Conservation (phyloP, 2,329 filamentous ascomycete species). For the Aschersonia sp. region DNA sequence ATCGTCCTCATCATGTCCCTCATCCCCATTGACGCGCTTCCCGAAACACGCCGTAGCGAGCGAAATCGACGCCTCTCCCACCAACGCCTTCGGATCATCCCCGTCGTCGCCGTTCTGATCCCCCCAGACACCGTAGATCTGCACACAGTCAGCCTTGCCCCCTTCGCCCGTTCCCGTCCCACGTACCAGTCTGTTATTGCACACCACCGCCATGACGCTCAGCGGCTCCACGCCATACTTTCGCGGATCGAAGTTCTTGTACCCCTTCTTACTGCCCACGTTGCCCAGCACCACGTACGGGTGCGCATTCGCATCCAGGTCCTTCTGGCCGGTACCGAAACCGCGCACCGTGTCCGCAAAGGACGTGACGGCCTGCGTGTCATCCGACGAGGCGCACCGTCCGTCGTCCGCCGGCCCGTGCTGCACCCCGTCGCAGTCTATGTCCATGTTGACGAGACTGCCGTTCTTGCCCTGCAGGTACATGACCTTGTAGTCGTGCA, state of each 20-base stretch:
- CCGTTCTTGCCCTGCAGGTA: constrained; percentile 30
- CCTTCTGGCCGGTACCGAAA: constrained; percentile 21
- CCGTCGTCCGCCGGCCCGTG: constrained; percentile 20
- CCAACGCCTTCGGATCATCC: constrained; percentile 24
- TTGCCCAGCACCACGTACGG: constrained; percentile 41
- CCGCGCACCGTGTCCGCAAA: constrained; percentile 24
- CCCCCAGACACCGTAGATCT: constrained; percentile 47
- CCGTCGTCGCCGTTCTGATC: constrained; percentile 44
- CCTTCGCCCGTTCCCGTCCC: background rate
- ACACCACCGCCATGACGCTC: constrained; percentile 41
- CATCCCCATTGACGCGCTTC: constrained; percentile 34
- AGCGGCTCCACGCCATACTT: constrained; percentile 30
- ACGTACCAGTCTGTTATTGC: constrained; percentile 28
- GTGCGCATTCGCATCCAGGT: constrained; percentile 36
- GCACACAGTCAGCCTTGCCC: background rate
- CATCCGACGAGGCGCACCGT: constrained; percentile 28
- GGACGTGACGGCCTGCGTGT: constrained; percentile 30
- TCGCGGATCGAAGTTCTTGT: constrained; percentile 24
- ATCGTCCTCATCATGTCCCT: constrained; percentile 40
- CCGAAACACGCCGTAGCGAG: constrained; percentile 45
- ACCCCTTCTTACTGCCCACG: constrained; percentile 16
- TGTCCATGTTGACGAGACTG: constrained; percentile 38
- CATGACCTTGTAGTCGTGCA: constrained; percentile 24
- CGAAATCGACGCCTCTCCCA: constrained; percentile 43
- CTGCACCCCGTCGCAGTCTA: constrained; percentile 41